Evolutionary conservation across 139 green algal species (phyloP), one percentile per base, ranked within the genome.

Genomic region (Chlamydomonas sphaeroides): DNA sequence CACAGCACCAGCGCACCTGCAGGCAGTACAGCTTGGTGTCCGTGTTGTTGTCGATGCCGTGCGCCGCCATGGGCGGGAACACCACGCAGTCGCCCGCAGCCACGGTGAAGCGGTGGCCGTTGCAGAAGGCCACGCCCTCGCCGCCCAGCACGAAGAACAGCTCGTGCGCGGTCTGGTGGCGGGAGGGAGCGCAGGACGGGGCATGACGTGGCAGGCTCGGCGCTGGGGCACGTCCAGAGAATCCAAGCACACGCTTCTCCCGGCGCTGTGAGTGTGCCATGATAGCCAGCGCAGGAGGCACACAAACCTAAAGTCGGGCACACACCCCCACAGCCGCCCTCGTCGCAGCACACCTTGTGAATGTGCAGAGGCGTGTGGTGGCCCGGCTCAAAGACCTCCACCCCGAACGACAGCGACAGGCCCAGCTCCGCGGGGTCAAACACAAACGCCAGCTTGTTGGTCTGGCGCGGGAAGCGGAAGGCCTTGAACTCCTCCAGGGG

Each of bases 111-210:
- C 84, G 79, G 35, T 89, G 72, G 41, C 80, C 85, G 65, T 92
- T 86, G 86, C 92, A 96, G 48, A 89, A 93, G 8, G 84, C 93
- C 7, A 73, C 66, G 10, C 93, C 93, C 8, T 86, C 41, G 26
- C 94, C 95, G 5, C 83, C 86, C 45, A 98, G 79, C 49, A 98
- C 92, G 73, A 98, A 95, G 85, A 98, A 98, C 17, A 98, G 84
- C 83, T 98, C 95, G 78, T 98, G 89, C 0, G 90, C 94, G 7
- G 63, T 65, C 3, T 85, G 45, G 45, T 10, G 45, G 45, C n/a
- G n/a, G n/a, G n/a, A n/a, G n/a, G n/a, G n/a, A n/a, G n/a, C n/a
- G n/a, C n/a, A n/a, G n/a, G n/a, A n/a, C n/a, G n/a, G n/a, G n/a
- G n/a, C n/a, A n/a, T n/a, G n/a, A n/a, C n/a, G n/a, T n/a, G n/a